Evolutionary conservation across 2,329 filamentous ascomycete species (phyloP).

Genomic region (Beauveria asiatica): DNA sequence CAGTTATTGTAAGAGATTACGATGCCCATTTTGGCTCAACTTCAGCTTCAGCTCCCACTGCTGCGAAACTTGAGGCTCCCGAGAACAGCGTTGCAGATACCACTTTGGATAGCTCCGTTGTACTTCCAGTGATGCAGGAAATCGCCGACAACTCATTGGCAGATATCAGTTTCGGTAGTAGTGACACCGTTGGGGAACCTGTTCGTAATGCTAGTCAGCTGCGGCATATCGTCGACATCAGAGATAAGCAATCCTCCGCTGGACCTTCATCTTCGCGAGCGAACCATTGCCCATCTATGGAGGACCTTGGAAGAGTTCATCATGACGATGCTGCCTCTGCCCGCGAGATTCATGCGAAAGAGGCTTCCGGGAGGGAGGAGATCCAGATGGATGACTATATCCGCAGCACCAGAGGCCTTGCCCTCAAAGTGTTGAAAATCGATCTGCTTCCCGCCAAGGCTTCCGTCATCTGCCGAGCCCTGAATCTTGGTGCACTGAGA

Average conservation of each 20-base stretch:
- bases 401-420: slow-evolving; percentile 48
- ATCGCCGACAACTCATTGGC: background rate
- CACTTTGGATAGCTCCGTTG: background rate
- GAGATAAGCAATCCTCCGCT: background rate
- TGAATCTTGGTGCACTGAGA: slow-evolving; percentile 49
- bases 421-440: slow-evolving; percentile 45
- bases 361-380: background rate
- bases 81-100: too few species aligned
- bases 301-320: background rate
- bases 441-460: slow-evolving; percentile 53
- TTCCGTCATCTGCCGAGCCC: slow-evolving; percentile 44
- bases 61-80: background rate
- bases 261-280: background rate
- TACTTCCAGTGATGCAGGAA: background rate
- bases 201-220: background rate
- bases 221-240: background rate
- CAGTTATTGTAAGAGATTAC: background rate
- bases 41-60: background rate
- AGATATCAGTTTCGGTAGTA: background rate
- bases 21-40: background rate
- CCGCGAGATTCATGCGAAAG: background rate
- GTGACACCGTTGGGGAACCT: background rate
- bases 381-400: slow-evolving; percentile 42
- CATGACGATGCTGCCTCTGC: background rate
- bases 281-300: background rate